Base-by-base conservation (phyloP, 2,329 filamentous ascomycete genomes). In the Paecilomyces dactylethromorphus region DNA sequence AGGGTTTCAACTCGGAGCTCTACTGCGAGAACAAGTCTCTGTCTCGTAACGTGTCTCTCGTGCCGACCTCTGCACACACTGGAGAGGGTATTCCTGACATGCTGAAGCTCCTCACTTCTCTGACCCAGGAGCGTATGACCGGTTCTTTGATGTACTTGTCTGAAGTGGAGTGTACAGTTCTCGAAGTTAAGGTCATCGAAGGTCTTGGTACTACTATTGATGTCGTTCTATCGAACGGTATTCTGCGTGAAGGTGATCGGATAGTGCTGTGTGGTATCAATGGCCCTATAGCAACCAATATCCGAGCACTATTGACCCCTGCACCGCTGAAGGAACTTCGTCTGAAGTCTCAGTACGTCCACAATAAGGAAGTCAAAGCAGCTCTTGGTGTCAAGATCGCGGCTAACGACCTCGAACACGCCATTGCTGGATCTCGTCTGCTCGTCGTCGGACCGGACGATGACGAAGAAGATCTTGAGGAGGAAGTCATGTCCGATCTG, bases 351-450 rank as follows among this genome's bases (percentile, higher is more conserved):
- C 84, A 88, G 63, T 99, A 99, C 70, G 93, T 99, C 31, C 95
- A 99, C 81, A 97, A 99, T 81, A 97, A 99, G 81, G 92, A 96
- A 76, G 92, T 97, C 79, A 99, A 97, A 82, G 94, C 95, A 21
- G 92, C 94, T 8, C 85, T 99, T 70, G 94, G 94, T 89, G 91
- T 99, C 76, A 99, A 99, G 85, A 97, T 99, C 72, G 92, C 92
- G 63, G 94, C 93, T 52, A 95, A 96, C 67, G 92, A 92, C 63
- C 88, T 99, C 22, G 94, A 99, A 75, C 88, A 91, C 62, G 94
- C 95, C 66, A 97, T 99, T 75, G 94, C 94, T 62, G 94, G 94
- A 73, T 99, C 95, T 21, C 88, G 95, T 65, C 82, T 99, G 67
- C 86, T 99, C 68, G 92, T 99, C 29, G 92, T 96, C 61, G 93